Percentiles rank a stretch among this genome's conserved stretches.
Evolutionary conservation across 345 rosid genomes (phyloP).

Genomic region (Physaria fendleri): DNA sequence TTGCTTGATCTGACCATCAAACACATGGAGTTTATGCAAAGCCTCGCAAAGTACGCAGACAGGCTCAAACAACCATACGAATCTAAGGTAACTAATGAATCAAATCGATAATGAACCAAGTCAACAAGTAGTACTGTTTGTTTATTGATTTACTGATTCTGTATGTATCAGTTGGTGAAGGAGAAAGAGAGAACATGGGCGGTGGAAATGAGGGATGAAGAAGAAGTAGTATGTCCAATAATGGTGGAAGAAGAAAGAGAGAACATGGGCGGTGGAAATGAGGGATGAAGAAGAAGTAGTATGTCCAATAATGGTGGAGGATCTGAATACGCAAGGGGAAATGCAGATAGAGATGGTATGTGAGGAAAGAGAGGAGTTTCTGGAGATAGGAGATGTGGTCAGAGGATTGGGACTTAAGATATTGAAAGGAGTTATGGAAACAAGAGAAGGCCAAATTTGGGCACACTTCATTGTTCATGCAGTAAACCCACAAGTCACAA

Average conservation of each 20-base stretch:
- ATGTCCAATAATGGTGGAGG: conserved; percentile 87
- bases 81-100: conserved; percentile 44
- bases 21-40: conserved; percentile 88
- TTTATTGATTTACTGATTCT: neutral
- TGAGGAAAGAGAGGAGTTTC: conserved; percentile 63
- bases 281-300: conserved; percentile 42
- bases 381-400: conserved; percentile 74
- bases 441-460: conserved; percentile 57
- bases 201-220: conserved; percentile 56
- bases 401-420: conserved; percentile 69
- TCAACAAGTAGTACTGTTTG: neutral
- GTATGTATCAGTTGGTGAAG: conserved; percentile 30
- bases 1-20: conserved; percentile 76
- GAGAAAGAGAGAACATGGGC: conserved; percentile 73
- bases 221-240: conserved; percentile 60
- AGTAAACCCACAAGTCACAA: conserved; percentile 47
- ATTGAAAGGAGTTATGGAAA: conserved; percentile 77
- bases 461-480: conserved; percentile 85
- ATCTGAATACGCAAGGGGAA: conserved; percentile 56
- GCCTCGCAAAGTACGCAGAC: conserved; percentile 69
- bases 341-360: conserved; percentile 96
- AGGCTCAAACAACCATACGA: conserved; percentile 57
- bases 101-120: neutral
- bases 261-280: conserved; percentile 89
- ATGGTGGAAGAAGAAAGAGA: conserved; percentile 61